Base-by-base conservation (phyloP, 2,329 filamentous ascomycete species). In the Tolypocladium tropicale region DNA sequence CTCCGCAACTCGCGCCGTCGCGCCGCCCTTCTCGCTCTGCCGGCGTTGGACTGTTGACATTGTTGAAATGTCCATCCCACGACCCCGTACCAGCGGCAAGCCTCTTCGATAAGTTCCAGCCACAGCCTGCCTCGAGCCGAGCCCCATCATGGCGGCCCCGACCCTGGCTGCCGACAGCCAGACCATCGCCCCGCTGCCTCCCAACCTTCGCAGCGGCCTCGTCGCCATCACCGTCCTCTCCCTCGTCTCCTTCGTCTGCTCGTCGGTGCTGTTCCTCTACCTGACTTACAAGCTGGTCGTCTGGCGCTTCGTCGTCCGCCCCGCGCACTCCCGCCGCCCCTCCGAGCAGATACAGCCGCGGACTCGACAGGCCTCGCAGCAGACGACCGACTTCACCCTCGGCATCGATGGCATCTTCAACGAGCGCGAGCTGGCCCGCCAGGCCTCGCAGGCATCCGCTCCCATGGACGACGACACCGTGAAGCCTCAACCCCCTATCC, bases 321-420 rank as follows among this genome's bases (percentile, higher is more conserved):
- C 58, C 1, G 57, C 57, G 6, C 52, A 57, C 2, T 46, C 51
- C 0, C 59, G 59, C 14, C 53, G 57, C 1, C 52, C 60, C 1
- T 54, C 59, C 4, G 55, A 59, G 5, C 55, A 59, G 1, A 55
- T 6, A 3, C 53, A 23, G 32, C 39, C 39, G 21, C 25, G 34
- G n/a, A n/a, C 21, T n/a, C 54, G 11, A 3, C 34, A 16, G 52
- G 51, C 60, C 0, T 56, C 62, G 6, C 67, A 70, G 49, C 58
- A 59, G 16, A 60, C 64, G 4, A 60, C 62, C 1, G 69, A 74
- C 55, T 71, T 73, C 32, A 65, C 68, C 1, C 64, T 72, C 0
- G 68, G 66, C 0, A 72, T 72, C 46, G 71, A 74, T 43, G 65
- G 69, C 25, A 65, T 70, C 39, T 71, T 71, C 49, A 57, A 55